Evolutionary conservation across 2,329 filamentous ascomycete genomes (phyloP), one percentile per base, ranked within the genome.

Genomic region (Aspergillus sp.): DNA sequence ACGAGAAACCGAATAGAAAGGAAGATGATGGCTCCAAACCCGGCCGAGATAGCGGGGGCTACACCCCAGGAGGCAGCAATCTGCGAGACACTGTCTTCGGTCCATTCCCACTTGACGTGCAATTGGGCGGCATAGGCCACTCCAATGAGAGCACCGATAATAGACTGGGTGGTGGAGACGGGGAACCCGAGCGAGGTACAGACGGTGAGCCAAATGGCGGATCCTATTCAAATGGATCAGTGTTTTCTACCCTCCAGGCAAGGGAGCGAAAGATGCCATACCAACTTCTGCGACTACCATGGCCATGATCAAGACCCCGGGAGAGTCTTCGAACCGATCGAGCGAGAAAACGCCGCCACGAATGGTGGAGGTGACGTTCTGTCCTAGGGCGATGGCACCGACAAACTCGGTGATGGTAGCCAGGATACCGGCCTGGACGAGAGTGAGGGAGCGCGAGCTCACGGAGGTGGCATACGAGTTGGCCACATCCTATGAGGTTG

Each of bases 401-500:
- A 75, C 63, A 52, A 80, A 74, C 58, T 80, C 78, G 43, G 76
- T 79, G 53, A 74, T 56, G 44, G 75, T 69, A 51, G 76, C 70
- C 16, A 80, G 64, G 13, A 79, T 56, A 52, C 77, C 77, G 60
- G 73, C 77, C 65, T 79, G 76, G 22, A 71, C 66, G 73, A 79
- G 78, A 20, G 75, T 76, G 60, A 80, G 69, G 49, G 76, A 77
- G 19, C 74, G 67, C 5, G 78, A 77, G 19, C 76, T 76, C 35
- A 80, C 77, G 13, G 69, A 73, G 35, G 75, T 76, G 24, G 78
- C 78, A 65, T 77, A 81, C 1, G 76, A 73, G 62, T 79, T 80
- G 64, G 77, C 77, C 52, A 79, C 76, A 76, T 79, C 77, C 33
- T 35, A 35, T n/a, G 33, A 4, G 11, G 7, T 35, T n/a, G 1